Conservation (phyloP, 495 filamentous ascomycete species). For the Penicillium simplicissimum region DNA sequence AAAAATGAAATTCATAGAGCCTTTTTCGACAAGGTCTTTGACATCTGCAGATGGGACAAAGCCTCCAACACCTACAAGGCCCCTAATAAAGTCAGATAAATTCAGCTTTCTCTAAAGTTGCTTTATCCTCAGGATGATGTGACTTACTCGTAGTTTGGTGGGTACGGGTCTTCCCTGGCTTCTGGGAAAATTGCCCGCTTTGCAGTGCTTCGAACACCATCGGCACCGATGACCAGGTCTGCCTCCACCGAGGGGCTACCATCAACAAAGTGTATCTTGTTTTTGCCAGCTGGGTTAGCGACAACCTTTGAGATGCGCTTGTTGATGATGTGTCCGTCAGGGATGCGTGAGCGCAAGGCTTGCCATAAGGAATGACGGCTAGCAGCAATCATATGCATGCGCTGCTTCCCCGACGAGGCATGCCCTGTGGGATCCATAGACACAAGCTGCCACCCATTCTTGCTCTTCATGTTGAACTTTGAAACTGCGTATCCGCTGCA, state of each 20-base stretch:
- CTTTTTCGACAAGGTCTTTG: slow-evolving; percentile 28
- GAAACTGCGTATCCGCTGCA: slow-evolving; percentile 39
- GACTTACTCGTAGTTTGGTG: slow-evolving; percentile 45
- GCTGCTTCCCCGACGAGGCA: background rate
- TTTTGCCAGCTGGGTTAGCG: slow-evolving; percentile 17
- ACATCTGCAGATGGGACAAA: slow-evolving; percentile 43
- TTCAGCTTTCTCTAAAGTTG: background rate
- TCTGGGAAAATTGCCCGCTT: slow-evolving; percentile 48
- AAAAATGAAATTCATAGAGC: slow-evolving; percentile 54
- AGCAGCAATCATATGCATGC: slow-evolving; percentile 33
- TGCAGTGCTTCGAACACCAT: slow-evolving; percentile 56
- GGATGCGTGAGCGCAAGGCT: slow-evolving; percentile 31
- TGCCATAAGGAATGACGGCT: slow-evolving; percentile 42
- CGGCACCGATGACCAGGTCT: slow-evolving; percentile 61
- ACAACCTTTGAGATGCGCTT: slow-evolving; percentile 29
- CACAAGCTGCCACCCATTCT: slow-evolving; percentile 37
- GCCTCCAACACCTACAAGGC: slow-evolving; percentile 55
- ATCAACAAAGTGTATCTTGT: slow-evolving; percentile 34
- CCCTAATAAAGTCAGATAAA: slow-evolving; percentile 28
- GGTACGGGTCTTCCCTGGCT: slow-evolving; percentile 31
- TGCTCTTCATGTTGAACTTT: slow-evolving; percentile 38
- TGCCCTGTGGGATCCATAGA: slow-evolving; percentile 19
- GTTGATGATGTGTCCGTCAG: slow-evolving; percentile 33
- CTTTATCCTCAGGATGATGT: background rate
- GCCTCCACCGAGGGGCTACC: slow-evolving; percentile 37